phyloP scores from a whole-genome alignment of 805 yeast genomes.

The Candida koratica region DNA sequence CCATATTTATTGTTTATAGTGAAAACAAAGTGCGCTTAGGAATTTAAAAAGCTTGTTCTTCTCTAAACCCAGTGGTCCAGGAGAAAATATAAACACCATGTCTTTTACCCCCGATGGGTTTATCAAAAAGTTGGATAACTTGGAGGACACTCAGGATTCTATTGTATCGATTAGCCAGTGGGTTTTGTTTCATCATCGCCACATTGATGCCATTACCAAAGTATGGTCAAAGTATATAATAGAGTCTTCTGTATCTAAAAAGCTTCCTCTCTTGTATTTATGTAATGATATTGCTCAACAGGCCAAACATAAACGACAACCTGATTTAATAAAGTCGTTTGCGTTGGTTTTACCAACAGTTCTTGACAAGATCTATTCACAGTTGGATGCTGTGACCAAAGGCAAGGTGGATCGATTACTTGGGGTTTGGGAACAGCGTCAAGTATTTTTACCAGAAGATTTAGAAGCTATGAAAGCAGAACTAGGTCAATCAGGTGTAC shows the following conservation, averaged over 20 bases:
- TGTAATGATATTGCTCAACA: constrained; percentile 83
- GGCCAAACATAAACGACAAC: constrained; percentile 57
- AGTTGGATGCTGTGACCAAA: constrained; percentile 34
- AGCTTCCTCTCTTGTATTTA: constrained; percentile 60
- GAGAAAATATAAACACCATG: constrained; percentile 28
- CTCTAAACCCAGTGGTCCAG: background rate
- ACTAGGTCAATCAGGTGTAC: background rate
- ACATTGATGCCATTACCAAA: constrained; percentile 31
- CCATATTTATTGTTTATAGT: constrained; percentile 11
- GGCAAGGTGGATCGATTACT: constrained; percentile 50
- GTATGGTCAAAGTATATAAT: constrained; percentile 33
- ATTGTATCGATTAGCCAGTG: constrained; percentile 45
- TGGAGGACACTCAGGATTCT: constrained; percentile 45
- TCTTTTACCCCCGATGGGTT: constrained; percentile 36
- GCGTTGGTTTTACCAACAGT: constrained; percentile 44
- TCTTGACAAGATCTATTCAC: constrained; percentile 27
- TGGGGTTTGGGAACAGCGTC: constrained; percentile 55
- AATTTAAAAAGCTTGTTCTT: no score
- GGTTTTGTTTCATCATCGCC: constrained; percentile 44
- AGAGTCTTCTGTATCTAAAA: constrained; percentile 24
- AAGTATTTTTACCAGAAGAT: constrained; percentile 34
- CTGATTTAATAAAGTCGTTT: constrained; percentile 58
- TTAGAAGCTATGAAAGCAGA: constrained; percentile 22
- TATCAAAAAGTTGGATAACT: constrained; percentile 30
- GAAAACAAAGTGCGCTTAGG: background rate